Base-by-base conservation (phyloP, 148 eudicot genomes). In the Fagopyrum tataricum region DNA sequence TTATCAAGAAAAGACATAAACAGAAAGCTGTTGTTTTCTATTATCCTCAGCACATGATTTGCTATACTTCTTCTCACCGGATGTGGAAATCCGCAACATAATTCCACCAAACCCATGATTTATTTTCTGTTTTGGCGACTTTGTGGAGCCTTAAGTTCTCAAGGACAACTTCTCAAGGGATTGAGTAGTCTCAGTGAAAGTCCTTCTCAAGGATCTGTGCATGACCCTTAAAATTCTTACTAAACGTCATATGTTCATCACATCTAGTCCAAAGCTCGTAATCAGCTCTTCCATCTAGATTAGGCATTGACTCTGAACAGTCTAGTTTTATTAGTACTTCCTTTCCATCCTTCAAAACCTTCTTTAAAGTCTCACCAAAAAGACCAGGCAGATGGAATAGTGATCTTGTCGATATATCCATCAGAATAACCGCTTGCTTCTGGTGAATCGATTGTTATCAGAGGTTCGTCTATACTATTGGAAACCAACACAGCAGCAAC, bases 71-170 rank as follows among this genome's bases (percentile, higher is more conserved):
- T 84, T 88, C 77, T 85, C 76, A 94, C 74, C 97, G 83, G 47
- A 94, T 79, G 70, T 94, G 98, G 46, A 91, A 91, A 88, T 94
- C 98, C 10, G 98, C 86, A 58, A 89, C 97, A 75, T 81, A 94
- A 68, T 94, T 97, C 98, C 98, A 94, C 98, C 98, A 94, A 76
- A 91, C 87, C 98, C 98, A 94, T 2, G 98, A 80, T 56, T 90
- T 85, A 41, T 81, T 83, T 59, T 76, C 81, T 52, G 85, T 88
- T 70, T 94, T 88, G 31, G 93, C 91, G 78, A 91, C 91, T 58
- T 80, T 79, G 68, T 94, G 96, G 4, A 94, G 98, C 78, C 98
- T 84, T 77, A 94, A 81, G 72, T 94, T 94, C 88, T 94, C 98
- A 18, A 83, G 73, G 53, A 94, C 98, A 44, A 94, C 97, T 78